Percentiles rank a stretch among this genome's conserved stretches.
phyloP scores from a whole-genome alignment of 805 yeast species.

The Candida awuae region DNA sequence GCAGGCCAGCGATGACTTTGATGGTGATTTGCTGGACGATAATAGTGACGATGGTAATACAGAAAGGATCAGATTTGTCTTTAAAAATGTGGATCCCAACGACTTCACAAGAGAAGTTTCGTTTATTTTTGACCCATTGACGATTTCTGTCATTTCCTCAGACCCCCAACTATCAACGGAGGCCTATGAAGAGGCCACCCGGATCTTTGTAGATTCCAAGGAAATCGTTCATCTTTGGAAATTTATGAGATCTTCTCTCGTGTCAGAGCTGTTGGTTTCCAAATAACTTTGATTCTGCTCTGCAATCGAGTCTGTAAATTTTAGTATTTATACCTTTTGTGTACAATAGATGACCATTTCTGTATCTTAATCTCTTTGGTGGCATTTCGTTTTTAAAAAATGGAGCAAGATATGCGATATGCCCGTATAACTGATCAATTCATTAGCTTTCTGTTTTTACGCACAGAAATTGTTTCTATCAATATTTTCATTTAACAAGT shows the following conservation, averaged over 20 bases:
- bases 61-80: conserved; percentile 31
- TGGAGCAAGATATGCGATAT: too few relatives aligned
- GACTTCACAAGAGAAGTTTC: conserved; percentile 37
- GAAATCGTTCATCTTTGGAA: conserved; percentile 30
- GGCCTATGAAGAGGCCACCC: conserved; percentile 13
- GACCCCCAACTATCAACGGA: conserved; percentile 28
- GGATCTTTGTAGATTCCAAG: conserved; percentile 20
- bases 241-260: conserved; percentile 25
- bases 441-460: too few relatives aligned
- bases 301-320: too few relatives aligned
- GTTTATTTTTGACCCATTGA: conserved; percentile 35
- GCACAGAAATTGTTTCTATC: too few relatives aligned
- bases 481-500: too few relatives aligned
- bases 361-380: too few relatives aligned
- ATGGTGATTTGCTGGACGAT: not conserved
- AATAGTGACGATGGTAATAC: conserved; percentile 27
- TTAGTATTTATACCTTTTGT: too few relatives aligned
- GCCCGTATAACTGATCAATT: too few relatives aligned
- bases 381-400: too few relatives aligned
- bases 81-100: conserved; percentile 39
- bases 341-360: too few relatives aligned
- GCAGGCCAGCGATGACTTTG: conserved; percentile 19
- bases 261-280: conserved; percentile 6
- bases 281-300: not conserved
- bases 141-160: conserved; percentile 28